Percentiles rank a stretch among this genome's conserved stretches.
These are phyloP conservation scores for Flaveria sonorensis DNA, from an alignment of 129 eudicot genomes.

Conservation along the genomic window DNA sequence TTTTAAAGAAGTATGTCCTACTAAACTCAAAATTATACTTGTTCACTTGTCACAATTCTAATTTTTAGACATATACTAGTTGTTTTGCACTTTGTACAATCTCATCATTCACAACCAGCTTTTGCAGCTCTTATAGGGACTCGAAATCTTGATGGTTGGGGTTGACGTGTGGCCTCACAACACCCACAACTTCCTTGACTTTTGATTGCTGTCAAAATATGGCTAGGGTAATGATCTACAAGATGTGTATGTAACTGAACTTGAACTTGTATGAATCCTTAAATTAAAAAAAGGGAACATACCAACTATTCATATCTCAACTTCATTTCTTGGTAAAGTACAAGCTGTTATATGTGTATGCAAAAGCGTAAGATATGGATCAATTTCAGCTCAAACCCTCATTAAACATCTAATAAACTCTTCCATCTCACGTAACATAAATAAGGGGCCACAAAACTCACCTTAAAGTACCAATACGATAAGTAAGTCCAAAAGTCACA, in stretches of 20 bases:
- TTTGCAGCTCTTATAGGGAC: constrained; percentile 62
- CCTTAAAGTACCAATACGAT: too few relatives aligned
- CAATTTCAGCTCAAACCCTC: too few relatives aligned
- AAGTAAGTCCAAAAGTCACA: too few relatives aligned
- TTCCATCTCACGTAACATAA: too few relatives aligned
- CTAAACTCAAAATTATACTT: constrained; percentile 2
- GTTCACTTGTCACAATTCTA: constrained; percentile 9
- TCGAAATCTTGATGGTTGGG: constrained; percentile 39
- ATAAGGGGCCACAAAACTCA: too few relatives aligned
- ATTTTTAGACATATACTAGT: background rate
- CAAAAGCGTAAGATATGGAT: too few relatives aligned
- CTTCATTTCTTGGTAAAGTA: constrained; percentile 58
- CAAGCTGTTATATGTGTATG: constrained; percentile 15
- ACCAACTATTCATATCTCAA: constrained; percentile 49
- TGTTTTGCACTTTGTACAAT: constrained; percentile 27
- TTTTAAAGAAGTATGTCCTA: too few relatives aligned
- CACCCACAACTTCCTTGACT: constrained; percentile 41
- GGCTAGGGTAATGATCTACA: background rate
- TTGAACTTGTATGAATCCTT: background rate
- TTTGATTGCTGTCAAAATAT: constrained; percentile 49
- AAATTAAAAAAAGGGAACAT: constrained; percentile 13
- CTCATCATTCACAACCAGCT: constrained; percentile 28
- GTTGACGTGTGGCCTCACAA: constrained; percentile 50
- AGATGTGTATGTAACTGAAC: too few relatives aligned
- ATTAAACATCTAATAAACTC: too few relatives aligned